Base-by-base conservation (phyloP, 1,284 basidiomycete species). In the Ganoderma resinaceum region DNA sequence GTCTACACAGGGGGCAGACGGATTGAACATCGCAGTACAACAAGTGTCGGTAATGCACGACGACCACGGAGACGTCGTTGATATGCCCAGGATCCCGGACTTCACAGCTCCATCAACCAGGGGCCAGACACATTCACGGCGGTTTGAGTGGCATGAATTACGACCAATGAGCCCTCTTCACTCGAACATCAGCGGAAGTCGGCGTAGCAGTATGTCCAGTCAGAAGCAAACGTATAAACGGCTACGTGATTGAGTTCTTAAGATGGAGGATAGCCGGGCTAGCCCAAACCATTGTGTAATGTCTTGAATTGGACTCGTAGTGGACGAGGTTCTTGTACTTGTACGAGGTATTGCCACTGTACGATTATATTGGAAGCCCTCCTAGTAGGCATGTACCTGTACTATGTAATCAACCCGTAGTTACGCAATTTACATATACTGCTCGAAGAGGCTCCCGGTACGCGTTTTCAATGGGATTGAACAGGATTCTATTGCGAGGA, bases 51-150 rank as follows among this genome's bases (percentile, higher is more conserved):
- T 35, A 18, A 42, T 26, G 16, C 55, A 63, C 31, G 46, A 67
- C 35, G 66, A 63, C 81, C 8, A 91, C 84, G 38, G 52, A 20
- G 31, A 43, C 20, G 31, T 35, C n/a, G 31, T 66, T 18, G 52
- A 53, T 14, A 29, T 31, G 1, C 14, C 26, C 52, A 53, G 12
- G 52, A 2, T n/a, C n/a, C 11, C 46, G n/a, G n/a, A 49, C 8
- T 23, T 49, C 8, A n/a, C n/a, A 23, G 46, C n/a, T 49, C n/a
- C 46, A 49, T 23, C 46, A 0, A 49, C 46, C 46, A 23, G 46
- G 7, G 9, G 46, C 3, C n/a, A n/a, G n/a, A 23, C 23, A 9
- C 46, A 49, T 23, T 23, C 46, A 23, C 46, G 4, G 42, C 42
- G 46, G 46, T 49, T 49, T 23, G 70, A 72, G 63, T 72, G 70